Base-by-base conservation (phyloP, 768 basidiomycete genomes). In the Auricularia cornea region DNA sequence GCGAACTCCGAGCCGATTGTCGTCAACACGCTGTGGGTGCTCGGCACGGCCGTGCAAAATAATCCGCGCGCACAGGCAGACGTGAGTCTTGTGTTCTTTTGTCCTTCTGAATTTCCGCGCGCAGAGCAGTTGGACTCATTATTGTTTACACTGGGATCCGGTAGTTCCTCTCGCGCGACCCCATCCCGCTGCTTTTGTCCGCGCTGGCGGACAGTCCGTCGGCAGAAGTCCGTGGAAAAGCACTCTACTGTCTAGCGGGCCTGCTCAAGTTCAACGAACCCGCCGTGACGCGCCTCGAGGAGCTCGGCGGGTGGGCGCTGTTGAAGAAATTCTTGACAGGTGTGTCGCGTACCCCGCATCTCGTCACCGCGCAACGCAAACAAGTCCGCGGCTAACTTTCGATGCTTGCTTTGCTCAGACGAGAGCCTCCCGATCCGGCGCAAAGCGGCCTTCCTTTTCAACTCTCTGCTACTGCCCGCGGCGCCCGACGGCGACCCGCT, bases 11-110 rank as follows among this genome's bases (percentile, higher is more conserved):
- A 83, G n/a, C 77, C 77, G 30, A 80, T 94, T 29, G 86, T 83
- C 68, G 75, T 80, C 64, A 85, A 90, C 64, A 83, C 85, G 0
- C 74, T 94, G 11, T 96, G 94, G 94, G 85, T 94, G 0, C 81
- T 91, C 29, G 94, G 94, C 5, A 96, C 94, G 0, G 92, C 94
- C 0, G 70, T 94, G 4, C 92, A 94, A 72, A 95, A 96, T 69
- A 96, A 95, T 66, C 91, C 92, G 0, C 77, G 85, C 10, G 91
- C 94, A 0, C 94, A 95, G 67, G 78, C 82, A 61, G 83, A 85
- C 3, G 90, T 92, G 68, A 66, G 85, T 80, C 16, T 59, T n/a
- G n/a, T n/a, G n/a, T n/a, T n/a, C n/a, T n/a, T n/a, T n/a, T n/a
- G n/a, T n/a, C n/a, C n/a, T n/a, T n/a, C n/a, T n/a, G n/a, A n/a